A percentile compares a stretch with the other conserved stretches of the same genome.
These are phyloP conservation scores for Mycena rebaudengoi DNA, from an alignment of 768 basidiomycete genomes.

Conservation along the genomic window DNA sequence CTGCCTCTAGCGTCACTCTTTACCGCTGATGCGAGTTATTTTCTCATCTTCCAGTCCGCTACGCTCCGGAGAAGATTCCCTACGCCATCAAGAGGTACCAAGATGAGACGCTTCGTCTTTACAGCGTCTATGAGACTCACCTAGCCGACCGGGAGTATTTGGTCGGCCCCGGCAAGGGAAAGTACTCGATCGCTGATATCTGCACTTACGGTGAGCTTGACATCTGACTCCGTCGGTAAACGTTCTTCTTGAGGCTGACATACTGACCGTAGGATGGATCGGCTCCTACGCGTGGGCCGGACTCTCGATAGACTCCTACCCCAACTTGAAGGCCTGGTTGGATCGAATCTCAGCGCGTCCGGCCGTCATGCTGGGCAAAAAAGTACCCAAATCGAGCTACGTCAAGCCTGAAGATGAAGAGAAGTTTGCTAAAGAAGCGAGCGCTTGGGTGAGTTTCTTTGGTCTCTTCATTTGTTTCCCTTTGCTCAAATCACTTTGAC, in stretches of 20 bases:
- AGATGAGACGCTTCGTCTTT: conserved; percentile 7
- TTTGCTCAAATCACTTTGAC: not conserved
- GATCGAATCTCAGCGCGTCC: conserved; percentile 6
- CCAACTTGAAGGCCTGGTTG: conserved; percentile 4
- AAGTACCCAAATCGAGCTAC: conserved; percentile 1
- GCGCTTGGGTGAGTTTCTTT: conserved; percentile 8
- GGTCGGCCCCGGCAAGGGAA: conserved; percentile 7
- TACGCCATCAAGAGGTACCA: conserved; percentile 9
- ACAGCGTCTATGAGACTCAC: conserved; percentile 6
- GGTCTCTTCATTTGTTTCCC: not conserved
- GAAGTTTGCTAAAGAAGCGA: conserved; percentile 3
- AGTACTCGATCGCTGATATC: conserved; percentile 8
- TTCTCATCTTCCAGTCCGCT: conserved; percentile 1
- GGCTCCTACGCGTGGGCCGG: conserved; percentile 4
- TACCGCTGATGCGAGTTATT: not conserved
- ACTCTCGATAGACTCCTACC: conserved; percentile 1
- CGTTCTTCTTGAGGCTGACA: not conserved
- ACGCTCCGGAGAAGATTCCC: conserved; percentile 9
- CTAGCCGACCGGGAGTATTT: conserved; percentile 6
- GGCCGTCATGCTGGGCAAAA: conserved; percentile 1
- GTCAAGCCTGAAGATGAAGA: conserved; percentile 4
- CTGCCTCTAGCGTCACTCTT: not conserved
- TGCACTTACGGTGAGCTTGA: conserved; percentile 2
- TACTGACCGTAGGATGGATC: not conserved
- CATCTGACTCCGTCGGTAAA: not conserved